phyloP scores from a whole-genome alignment of 208 protist genomes.

The Leptomonas seymouri region DNA sequence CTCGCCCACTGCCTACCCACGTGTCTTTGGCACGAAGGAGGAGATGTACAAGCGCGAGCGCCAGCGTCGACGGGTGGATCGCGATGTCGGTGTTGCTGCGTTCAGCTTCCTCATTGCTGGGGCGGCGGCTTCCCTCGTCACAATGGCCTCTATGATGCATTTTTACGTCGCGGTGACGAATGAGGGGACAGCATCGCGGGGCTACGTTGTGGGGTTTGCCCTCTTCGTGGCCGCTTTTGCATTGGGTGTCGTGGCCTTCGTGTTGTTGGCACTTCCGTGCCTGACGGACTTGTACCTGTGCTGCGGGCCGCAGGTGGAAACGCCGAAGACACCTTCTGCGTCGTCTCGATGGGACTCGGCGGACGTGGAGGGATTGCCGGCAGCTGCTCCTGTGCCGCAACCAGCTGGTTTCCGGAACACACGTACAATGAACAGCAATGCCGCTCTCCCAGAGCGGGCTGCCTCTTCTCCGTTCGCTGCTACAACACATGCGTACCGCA shows the following conservation, averaged over 20 bases:
- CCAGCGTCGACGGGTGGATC: not conserved
- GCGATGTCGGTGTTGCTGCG: not conserved
- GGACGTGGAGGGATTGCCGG: too few relatives aligned
- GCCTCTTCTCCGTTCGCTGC: too few relatives aligned
- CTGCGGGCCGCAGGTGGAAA: not conserved
- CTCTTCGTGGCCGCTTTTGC: constrained; percentile 4
- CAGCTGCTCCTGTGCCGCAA: too few relatives aligned
- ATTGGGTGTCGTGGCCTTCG: not conserved
- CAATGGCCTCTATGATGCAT: not conserved
- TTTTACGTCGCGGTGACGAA: constrained; percentile 11
- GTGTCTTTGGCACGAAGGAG: not conserved
- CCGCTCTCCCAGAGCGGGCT: too few relatives aligned
- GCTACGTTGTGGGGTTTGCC: not conserved
- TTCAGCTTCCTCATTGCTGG: not conserved
- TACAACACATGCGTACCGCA: too few relatives aligned
- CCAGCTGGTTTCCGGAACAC: too few relatives aligned
- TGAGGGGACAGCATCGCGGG: not conserved
- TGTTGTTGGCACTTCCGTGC: constrained; percentile 1
- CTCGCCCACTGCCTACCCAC: too few relatives aligned
- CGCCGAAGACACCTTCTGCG: not conserved
- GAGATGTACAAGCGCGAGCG: constrained; percentile 9
- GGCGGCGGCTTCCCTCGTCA: not conserved
- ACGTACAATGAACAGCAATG: too few relatives aligned
- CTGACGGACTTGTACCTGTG: constrained; percentile 7
- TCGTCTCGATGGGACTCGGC: too few relatives aligned